Base-by-base conservation (phyloP, 805 yeast genomes). In the Monosporozyma aerobia region DNA sequence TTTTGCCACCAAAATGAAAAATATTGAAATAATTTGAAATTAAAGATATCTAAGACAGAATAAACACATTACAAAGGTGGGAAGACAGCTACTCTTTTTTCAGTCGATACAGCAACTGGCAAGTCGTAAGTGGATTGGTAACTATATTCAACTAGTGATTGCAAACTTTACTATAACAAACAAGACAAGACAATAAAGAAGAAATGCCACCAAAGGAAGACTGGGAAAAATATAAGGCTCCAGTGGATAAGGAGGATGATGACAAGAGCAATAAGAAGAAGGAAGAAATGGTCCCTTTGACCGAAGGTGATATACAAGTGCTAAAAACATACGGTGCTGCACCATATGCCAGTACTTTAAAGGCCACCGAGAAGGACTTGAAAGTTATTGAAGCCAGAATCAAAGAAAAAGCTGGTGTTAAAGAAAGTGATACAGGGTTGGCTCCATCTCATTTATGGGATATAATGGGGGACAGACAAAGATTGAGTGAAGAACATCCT, bases 401-500 rank as follows among this genome's bases (percentile, higher is more conserved):
- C 63, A 92, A 92, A 67, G 97, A 92, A 67, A 92, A 88, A 69
- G 87, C 90, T 53, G 99, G 99, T 48, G 78, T 87, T 60, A 87
- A 87, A 66, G 99, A 94, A 70, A 83, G 94, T 64, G 98, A 94
- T 70, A 92, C 99, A 1, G 99, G 99, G n/a, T 76, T 94, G 56
- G 89, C 98, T 19, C 90, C 96, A 50, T 96, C 97, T 6, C 95
- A 88, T 65, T 73, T 92, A 59, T 94, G 99, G 99, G 99, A 94
- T 73, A 89, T 92, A 48, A 81, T 83, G 77, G 98, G 97, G 29
- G 99, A 94, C 72, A 86, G 87, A 68, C 96, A 88, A 71, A 77
- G 97, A 64, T 83, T 90, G 83, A 78, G 84, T 55, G 92, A 85
- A 68, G 98, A 94, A 67, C 97, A 89, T 66, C 97, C 99, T 32